Conservation (phyloP, 2,329 filamentous ascomycete species). For the Epicoccum sorghinum region DNA sequence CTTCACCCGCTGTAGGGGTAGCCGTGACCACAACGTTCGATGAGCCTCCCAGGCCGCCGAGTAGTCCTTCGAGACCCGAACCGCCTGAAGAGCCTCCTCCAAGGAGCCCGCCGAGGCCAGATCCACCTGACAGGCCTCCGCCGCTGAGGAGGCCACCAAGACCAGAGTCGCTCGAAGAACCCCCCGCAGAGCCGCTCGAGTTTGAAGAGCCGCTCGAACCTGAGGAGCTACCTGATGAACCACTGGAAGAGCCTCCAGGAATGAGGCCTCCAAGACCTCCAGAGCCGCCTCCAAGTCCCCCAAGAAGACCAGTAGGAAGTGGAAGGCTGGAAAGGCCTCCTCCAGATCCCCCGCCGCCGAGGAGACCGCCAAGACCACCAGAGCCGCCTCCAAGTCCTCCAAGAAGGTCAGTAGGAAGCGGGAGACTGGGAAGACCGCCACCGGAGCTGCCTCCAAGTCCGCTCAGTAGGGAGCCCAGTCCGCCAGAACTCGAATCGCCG, state of each 20-base stretch:
- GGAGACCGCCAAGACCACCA: not conserved
- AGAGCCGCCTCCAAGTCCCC: no score
- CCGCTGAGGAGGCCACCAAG: not conserved
- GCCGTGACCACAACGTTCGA: conserved; percentile 3
- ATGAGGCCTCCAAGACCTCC: not conserved
- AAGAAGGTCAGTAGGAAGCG: not conserved
- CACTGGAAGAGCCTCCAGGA: not conserved
- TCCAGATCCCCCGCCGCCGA: not conserved
- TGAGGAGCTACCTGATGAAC: not conserved
- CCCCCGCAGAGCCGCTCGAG: not conserved
- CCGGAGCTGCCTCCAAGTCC: not conserved
- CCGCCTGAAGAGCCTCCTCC: not conserved
- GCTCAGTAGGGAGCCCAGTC: not conserved
- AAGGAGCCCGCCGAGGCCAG: not conserved
- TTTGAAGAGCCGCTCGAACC: not conserved
- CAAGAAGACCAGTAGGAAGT: not conserved
- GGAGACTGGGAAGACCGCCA: not conserved
- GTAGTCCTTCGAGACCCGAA: not conserved
- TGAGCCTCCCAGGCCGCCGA: not conserved
- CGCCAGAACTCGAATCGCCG: not conserved
- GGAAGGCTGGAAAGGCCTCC: not conserved
- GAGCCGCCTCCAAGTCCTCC: no score
- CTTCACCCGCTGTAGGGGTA: conserved; percentile 6
- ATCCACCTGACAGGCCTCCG: not conserved
- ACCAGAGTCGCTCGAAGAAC: not conserved